Evolutionary conservation across 148 eudicot genomes (phyloP).

Genomic region (Spergularia bocconei): DNA sequence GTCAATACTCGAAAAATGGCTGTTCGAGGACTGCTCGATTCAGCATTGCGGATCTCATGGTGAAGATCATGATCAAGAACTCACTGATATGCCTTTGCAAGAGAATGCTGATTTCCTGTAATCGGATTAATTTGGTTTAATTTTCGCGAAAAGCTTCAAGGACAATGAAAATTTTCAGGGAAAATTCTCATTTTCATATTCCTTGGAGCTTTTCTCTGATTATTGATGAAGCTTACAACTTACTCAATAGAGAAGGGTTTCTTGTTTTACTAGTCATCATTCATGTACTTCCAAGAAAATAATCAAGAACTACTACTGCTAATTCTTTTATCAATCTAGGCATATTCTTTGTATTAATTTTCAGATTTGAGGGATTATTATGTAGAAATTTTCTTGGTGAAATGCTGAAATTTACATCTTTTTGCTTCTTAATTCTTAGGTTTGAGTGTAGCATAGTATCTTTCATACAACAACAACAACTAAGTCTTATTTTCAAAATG

Average conservation of each 20-base stretch:
- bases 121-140: neutral
- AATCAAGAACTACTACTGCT: neutral
- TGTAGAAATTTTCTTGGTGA: too few species aligned
- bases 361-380: too few species aligned
- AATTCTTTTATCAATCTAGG: neutral
- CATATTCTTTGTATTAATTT: neutral
- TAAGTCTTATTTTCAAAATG: too few species aligned
- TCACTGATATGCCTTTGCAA: conserved; percentile 34
- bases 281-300: conserved; percentile 12
- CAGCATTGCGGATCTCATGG: conserved; percentile 15
- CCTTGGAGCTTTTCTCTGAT: conserved; percentile 17
- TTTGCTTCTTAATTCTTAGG: too few species aligned
- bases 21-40: conserved; percentile 35
- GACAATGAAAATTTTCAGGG: conserved; percentile 28
- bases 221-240: neutral
- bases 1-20: conserved; percentile 37
- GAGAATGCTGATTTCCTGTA: conserved; percentile 26
- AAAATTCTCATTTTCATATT: conserved; percentile 23
- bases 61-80: conserved; percentile 24
- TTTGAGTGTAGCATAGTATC: too few species aligned
- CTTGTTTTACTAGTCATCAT: conserved; percentile 7
- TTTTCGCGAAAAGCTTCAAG: conserved; percentile 13
- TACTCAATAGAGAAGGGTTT: conserved; percentile 5
- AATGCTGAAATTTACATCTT: too few species aligned
- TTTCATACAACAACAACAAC: too few species aligned